Percentiles rank a stretch among this genome's conserved stretches.
Evolutionary conservation across 2,329 filamentous ascomycete species (phyloP).

Genomic region (Magnaporthiopsis incrustans): DNA sequence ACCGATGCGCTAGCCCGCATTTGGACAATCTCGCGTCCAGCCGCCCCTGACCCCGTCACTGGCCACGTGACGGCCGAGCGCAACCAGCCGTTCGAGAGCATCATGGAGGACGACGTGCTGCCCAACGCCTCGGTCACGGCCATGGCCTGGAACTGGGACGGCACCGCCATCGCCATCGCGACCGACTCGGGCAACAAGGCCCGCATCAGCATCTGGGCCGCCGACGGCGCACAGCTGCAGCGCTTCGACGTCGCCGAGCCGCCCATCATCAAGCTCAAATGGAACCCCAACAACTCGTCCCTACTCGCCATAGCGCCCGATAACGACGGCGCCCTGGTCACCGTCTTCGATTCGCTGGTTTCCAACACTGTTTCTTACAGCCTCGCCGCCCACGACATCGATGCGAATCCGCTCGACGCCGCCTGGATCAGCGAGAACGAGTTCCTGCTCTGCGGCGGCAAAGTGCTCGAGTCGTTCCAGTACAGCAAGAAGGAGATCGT

Average conservation of each 20-base stretch:
- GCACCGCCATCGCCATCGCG: slow-evolving; percentile 47
- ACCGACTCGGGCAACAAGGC: slow-evolving; percentile 46
- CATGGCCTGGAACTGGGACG: slow-evolving; percentile 53
- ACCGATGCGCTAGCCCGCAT: slow-evolving; percentile 63
- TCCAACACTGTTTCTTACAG: slow-evolving; percentile 38
- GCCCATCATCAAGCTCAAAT: slow-evolving; percentile 54
- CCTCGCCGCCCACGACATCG: slow-evolving; percentile 42
- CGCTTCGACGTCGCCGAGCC: slow-evolving; percentile 50
- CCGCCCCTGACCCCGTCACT: slow-evolving; percentile 32
- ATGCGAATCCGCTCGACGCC: slow-evolving; percentile 45
- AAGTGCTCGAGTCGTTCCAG: slow-evolving; percentile 40
- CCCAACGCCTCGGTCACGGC: slow-evolving; percentile 46
- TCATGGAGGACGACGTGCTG: slow-evolving; percentile 47
- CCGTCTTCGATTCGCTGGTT: slow-evolving; percentile 39
- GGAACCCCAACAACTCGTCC: slow-evolving; percentile 48
- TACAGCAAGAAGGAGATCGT: slow-evolving; percentile 38
- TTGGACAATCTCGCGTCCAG: slow-evolving; percentile 54
- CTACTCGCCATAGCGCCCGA: slow-evolving; percentile 51
- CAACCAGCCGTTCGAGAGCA: slow-evolving; percentile 33
- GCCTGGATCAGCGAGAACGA: slow-evolving; percentile 51
- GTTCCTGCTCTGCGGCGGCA: slow-evolving; percentile 52
- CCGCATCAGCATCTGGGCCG: slow-evolving; percentile 46
- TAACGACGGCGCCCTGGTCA: slow-evolving; percentile 45
- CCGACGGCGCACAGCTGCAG: slow-evolving; percentile 43
- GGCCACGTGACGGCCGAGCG: slow-evolving; percentile 34